A percentile compares a stretch with the other conserved stretches of the same genome.
These are phyloP conservation scores for Colletotrichum spinosum DNA, from an alignment of 2,329 filamentous ascomycete genomes.

Conservation along the genomic window DNA sequence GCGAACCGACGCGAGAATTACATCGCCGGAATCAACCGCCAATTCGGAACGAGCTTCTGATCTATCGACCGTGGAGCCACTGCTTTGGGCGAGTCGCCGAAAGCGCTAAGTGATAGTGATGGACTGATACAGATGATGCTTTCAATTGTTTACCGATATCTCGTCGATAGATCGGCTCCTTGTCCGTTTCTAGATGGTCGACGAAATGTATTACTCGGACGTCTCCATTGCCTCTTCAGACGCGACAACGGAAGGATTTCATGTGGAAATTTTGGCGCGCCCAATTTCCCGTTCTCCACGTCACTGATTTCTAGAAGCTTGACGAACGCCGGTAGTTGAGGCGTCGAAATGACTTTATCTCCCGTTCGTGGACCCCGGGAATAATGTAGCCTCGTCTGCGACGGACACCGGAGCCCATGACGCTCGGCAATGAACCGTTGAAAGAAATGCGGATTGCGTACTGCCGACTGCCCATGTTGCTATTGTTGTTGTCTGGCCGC, in stretches of 20 bases:
- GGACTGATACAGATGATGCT: no score
- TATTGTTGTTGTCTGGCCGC: constrained; percentile 21
- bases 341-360: constrained; percentile 39
- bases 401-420: constrained; percentile 28
- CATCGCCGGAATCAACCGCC: no score
- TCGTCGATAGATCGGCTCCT: constrained; percentile 20
- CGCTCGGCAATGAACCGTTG: constrained; percentile 32
- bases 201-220: constrained; percentile 14
- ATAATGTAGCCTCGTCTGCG: constrained; percentile 21
- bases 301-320: constrained; percentile 38
- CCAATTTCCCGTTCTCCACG: constrained; percentile 38
- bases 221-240: constrained; percentile 12
- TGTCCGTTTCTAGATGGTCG: constrained; percentile 10
- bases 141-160: constrained; percentile 3
- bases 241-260: constrained; percentile 14
- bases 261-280: constrained; percentile 23
- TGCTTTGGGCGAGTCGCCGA: constrained; percentile 9
- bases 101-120: constrained; percentile 17
- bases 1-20: no score
- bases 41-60: constrained; percentile 10
- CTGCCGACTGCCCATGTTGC: constrained; percentile 7
- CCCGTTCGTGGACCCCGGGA: constrained; percentile 27
- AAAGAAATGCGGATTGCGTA: background rate
- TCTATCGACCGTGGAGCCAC: constrained; percentile 28
- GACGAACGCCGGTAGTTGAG: constrained; percentile 35